Evolutionary conservation across 495 filamentous ascomycete genomes (phyloP).

Genomic region (Xylaria castorea): DNA sequence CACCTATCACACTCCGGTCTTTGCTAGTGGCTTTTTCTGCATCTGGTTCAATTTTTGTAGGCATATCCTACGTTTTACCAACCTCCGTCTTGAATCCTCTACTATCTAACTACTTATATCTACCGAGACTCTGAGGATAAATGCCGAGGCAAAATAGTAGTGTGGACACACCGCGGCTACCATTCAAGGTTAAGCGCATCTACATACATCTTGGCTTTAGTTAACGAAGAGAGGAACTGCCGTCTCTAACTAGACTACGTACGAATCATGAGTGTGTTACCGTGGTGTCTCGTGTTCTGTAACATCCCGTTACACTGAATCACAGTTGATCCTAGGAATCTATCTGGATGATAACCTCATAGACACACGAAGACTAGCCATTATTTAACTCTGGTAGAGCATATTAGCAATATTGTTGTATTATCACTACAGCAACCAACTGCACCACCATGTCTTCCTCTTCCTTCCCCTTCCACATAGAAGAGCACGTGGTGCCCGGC

Average conservation of each 20-base stretch:
- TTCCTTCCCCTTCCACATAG: conserved; percentile 43
- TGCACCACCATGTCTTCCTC: conserved; percentile 27
- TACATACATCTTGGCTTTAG: background rate
- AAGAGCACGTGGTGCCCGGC: conserved; percentile 66
- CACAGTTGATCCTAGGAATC: background rate
- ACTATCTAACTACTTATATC: too few relatives aligned
- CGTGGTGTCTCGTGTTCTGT: background rate
- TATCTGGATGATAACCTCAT: background rate
- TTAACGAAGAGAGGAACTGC: background rate
- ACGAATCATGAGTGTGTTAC: conserved; percentile 1
- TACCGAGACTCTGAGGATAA: conserved; percentile 9
- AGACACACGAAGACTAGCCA: background rate
- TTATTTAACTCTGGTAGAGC: background rate
- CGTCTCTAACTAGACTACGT: background rate
- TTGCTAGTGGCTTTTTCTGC: background rate
- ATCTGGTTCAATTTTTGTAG: background rate
- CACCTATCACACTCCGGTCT: background rate
- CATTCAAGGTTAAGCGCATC: conserved; percentile 7
- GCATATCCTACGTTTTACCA: background rate
- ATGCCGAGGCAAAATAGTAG: conserved; percentile 17
- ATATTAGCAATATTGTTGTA: background rate
- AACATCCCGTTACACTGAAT: background rate
- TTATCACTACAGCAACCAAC: background rate
- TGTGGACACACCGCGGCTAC: background rate
- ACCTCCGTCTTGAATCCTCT: background rate